Evolutionary conservation across 2,329 filamentous ascomycete species (phyloP).

Genomic region (Colletotrichum gigasporum): DNA sequence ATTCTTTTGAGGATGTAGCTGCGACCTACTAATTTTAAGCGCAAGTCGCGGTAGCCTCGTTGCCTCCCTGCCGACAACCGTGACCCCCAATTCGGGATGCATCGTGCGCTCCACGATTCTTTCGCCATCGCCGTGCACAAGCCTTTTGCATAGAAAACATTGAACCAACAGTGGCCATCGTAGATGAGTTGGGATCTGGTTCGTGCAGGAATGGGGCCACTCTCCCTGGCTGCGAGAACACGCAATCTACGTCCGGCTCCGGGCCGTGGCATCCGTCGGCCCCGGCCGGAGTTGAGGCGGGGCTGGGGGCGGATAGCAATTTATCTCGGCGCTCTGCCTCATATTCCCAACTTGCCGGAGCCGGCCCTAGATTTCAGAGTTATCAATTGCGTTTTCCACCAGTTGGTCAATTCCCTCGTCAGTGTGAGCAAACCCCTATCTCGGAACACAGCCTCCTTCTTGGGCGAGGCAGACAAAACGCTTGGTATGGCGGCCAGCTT

Average conservation of each 20-base stretch:
- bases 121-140: no score
- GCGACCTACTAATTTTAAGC: background rate
- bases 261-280: slow-evolving; percentile 16
- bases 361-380: slow-evolving; percentile 14
- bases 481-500: background rate
- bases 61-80: no score
- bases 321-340: background rate
- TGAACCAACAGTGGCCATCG: background rate
- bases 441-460: slow-evolving; percentile 4
- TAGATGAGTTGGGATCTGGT: background rate
- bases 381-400: background rate
- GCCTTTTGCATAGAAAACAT: no score
- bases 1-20: background rate
- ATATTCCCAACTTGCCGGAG: background rate
- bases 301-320: slow-evolving; percentile 17
- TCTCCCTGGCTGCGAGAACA: background rate
- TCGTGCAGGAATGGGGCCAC: background rate
- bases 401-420: background rate
- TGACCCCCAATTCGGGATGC: no score
- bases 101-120: no score
- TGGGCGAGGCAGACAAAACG: background rate
- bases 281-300: background rate
- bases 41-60: background rate
- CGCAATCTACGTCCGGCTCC: background rate
- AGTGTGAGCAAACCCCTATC: background rate